These are phyloP conservation scores for Pseudocercospora macadamiae DNA, from an alignment of 2,329 filamentous ascomycete species.

Conservation along the genomic window DNA sequence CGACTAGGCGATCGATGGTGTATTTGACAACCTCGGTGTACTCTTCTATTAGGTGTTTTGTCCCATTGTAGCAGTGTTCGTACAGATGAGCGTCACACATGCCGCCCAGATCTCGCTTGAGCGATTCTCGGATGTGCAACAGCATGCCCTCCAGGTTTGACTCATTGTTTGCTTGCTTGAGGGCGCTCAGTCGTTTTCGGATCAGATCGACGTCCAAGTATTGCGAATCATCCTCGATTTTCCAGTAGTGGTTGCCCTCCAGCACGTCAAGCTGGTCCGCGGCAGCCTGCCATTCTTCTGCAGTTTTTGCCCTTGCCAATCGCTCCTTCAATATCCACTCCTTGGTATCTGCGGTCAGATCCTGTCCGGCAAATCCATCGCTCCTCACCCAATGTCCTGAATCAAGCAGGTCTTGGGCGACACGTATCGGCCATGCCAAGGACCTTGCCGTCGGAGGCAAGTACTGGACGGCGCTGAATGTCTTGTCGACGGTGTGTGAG, in stretches of 20 bases:
- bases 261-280: constrained; percentile 26
- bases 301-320: constrained; percentile 17
- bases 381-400: constrained; percentile 12
- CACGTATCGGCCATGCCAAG: constrained; percentile 18
- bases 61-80: constrained; percentile 24
- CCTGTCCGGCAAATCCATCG: constrained; percentile 4
- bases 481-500: not conserved
- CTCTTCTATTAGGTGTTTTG: constrained; percentile 29
- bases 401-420: constrained; percentile 21
- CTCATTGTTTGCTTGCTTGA: constrained; percentile 25
- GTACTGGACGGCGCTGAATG: constrained; percentile 3
- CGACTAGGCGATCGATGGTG: constrained; percentile 26
- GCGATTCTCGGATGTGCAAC: constrained; percentile 23
- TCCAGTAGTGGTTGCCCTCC: constrained; percentile 27
- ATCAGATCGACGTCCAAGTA: constrained; percentile 25
- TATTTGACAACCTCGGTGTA: constrained; percentile 31
- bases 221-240: constrained; percentile 25
- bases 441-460: not conserved
- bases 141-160: constrained; percentile 27
- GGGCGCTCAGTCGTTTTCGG: constrained; percentile 19
- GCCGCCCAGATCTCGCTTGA: constrained; percentile 28
- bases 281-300: constrained; percentile 18
- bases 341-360: constrained; percentile 11
- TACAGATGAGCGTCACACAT: constrained; percentile 29
- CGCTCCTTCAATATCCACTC: constrained; percentile 15